Conservation (phyloP, 257 asterid genomes). For the Gentiana dahurica region DNA sequence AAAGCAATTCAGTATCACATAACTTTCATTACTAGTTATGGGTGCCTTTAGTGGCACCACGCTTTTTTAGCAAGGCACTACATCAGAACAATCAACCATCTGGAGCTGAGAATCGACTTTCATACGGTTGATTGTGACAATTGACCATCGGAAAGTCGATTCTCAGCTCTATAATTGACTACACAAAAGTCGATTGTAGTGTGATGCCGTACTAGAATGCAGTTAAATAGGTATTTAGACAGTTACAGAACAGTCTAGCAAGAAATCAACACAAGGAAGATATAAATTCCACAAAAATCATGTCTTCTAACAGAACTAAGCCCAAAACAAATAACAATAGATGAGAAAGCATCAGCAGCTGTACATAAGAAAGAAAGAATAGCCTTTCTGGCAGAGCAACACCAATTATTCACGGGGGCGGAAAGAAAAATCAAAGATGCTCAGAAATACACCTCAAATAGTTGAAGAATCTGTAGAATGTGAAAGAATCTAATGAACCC, state of each 20-base stretch:
- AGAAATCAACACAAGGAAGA: not conserved
- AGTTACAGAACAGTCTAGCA: not conserved
- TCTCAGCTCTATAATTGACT: no score
- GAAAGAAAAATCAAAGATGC: slow-evolving; percentile 1
- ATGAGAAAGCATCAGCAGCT: slow-evolving; percentile 7
- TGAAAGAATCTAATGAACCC: slow-evolving; percentile 48
- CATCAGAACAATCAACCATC: no score
- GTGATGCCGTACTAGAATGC: not conserved
- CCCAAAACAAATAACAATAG: not conserved
- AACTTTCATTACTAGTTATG: no score
- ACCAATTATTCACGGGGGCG: not conserved
- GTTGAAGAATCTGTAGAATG: slow-evolving; percentile 48
- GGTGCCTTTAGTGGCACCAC: no score
- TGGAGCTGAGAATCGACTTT: no score
- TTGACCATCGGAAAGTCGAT: no score
- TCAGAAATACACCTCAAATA: slow-evolving; percentile 38
- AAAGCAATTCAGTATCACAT: no score
- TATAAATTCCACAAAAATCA: not conserved
- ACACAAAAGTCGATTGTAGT: no score
- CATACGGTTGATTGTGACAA: no score
- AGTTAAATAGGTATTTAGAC: not conserved
- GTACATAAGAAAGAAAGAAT: slow-evolving; percentile 4
- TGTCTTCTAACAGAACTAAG: not conserved
- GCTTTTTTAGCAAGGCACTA: no score
- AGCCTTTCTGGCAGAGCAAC: no score